Conservation (phyloP, 305 asterid genomes). For the Nicotiana rustica region DNA sequence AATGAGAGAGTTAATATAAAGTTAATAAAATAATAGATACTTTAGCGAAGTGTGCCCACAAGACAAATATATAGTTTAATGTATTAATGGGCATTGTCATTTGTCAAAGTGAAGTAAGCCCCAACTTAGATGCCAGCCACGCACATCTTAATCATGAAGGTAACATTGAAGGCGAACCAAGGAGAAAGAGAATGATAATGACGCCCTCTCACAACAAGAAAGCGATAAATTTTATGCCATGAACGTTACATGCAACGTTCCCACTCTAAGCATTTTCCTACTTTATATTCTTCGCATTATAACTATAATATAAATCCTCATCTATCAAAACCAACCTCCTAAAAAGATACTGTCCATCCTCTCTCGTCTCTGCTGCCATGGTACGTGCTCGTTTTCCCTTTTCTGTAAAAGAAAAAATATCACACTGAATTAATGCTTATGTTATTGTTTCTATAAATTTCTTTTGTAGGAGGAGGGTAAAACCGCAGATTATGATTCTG, state of each 20-base stretch:
- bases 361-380: constrained; percentile 28
- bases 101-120: not conserved
- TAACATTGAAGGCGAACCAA: not conserved
- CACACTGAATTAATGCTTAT: not conserved
- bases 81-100: not conserved
- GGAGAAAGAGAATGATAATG: not conserved
- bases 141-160: not conserved
- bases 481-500: not conserved
- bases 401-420: not conserved
- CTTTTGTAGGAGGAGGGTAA: constrained; percentile 32
- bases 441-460: not conserved
- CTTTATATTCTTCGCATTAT: constrained; percentile 1
- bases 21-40: not conserved
- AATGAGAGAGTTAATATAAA: not conserved
- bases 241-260: constrained; percentile 40
- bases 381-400: not conserved
- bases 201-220: constrained; percentile 11
- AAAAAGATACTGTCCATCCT: not conserved
- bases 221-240: constrained; percentile 32
- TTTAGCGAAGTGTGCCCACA: not conserved
- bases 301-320: not conserved
- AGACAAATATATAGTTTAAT: not conserved
- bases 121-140: constrained; percentile 1
- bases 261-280: not conserved
- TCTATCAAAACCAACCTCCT: not conserved